These are phyloP conservation scores for Periglandula ipomoeae DNA, from an alignment of 2,329 filamentous ascomycete species.

Conservation along the genomic window DNA sequence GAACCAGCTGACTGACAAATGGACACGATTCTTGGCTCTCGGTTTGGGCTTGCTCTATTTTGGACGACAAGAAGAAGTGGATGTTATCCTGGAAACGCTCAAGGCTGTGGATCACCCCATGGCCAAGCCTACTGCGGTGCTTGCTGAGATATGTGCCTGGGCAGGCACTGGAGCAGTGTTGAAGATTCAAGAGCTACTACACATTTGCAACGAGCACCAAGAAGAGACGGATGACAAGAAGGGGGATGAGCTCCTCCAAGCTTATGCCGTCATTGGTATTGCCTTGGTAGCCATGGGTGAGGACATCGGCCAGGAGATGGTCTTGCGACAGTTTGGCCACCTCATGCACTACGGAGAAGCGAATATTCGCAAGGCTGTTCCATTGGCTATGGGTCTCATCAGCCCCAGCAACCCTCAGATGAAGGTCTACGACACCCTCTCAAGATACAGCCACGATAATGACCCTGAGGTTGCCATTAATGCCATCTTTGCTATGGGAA, in stretches of 20 bases:
- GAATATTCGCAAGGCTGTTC: conserved; percentile 94
- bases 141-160: conserved; percentile 96
- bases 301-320: conserved; percentile 98
- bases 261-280: conserved; percentile 90
- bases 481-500: conserved; percentile 97
- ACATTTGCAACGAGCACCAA: conserved; percentile 96
- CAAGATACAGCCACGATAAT: conserved; percentile 95
- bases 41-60: conserved; percentile 92
- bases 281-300: conserved; percentile 96
- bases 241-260: conserved; percentile 88
- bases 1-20: conserved; percentile 91
- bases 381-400: conserved; percentile 90
- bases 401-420: conserved; percentile 98
- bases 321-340: conserved; percentile 91
- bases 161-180: conserved; percentile 93
- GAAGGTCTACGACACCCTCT: conserved; percentile 98
- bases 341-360: conserved; percentile 98
- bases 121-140: conserved; percentile 87
- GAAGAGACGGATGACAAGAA: conserved; percentile 93
- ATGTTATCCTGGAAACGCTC: conserved; percentile 90
- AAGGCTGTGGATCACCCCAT: conserved; percentile 97
- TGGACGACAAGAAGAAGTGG: conserved; percentile 95
- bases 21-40: conserved; percentile 93
- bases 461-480: conserved; percentile 98
- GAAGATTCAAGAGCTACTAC: conserved; percentile 93